phyloP scores from a whole-genome alignment of 176 grass and related monocot species.

The Triticum timopheevii region DNA sequence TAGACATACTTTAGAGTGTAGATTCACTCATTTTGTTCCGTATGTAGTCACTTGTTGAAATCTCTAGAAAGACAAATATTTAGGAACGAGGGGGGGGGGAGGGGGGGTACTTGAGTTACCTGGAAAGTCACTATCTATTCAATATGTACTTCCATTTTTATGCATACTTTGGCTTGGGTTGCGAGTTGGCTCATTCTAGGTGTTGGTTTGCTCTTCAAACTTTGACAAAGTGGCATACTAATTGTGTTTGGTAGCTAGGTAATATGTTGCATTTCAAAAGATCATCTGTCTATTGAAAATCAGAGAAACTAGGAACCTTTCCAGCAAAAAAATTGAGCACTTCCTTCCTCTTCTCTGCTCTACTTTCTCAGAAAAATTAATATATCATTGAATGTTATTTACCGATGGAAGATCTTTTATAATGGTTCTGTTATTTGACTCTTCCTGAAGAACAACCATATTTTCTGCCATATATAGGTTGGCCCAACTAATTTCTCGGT shows the following conservation, averaged over 20 bases:
- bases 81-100: too few relatives aligned
- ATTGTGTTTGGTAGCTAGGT: background rate
- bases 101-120: too few relatives aligned
- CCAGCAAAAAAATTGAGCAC: background rate
- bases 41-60: too few relatives aligned
- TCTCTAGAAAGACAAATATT: too few relatives aligned
- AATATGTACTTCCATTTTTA: background rate
- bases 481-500: background rate
- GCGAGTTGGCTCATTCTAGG: too few relatives aligned
- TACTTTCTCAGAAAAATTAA: too few relatives aligned
- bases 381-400: too few relatives aligned
- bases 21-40: too few relatives aligned
- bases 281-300: background rate
- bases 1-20: too few relatives aligned
- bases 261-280: background rate
- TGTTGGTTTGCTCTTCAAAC: background rate
- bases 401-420: background rate
- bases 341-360: too few relatives aligned
- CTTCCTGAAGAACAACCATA: background rate
- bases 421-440: background rate
- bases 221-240: background rate
- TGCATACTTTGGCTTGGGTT: background rate
- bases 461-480: background rate
- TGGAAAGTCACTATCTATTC: background rate
- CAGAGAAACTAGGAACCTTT: background rate